Conservation (phyloP, 495 filamentous ascomycete species). For the Trichoderma erinaceum region DNA sequence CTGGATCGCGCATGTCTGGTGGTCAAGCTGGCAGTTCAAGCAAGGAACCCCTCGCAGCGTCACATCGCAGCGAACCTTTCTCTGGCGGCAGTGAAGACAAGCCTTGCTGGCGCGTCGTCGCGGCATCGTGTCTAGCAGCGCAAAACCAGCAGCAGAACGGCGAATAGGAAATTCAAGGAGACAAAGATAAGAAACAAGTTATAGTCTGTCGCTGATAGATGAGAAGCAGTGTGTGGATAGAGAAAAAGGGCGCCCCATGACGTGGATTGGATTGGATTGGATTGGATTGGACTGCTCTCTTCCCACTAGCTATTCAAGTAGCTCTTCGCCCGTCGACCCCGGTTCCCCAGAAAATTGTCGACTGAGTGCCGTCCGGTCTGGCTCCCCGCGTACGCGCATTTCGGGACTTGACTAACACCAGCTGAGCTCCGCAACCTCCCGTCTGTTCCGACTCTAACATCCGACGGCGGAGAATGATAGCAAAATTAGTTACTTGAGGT, state of each 20-base stretch:
- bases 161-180: neutral
- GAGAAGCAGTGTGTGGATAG: neutral
- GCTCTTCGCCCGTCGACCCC: no score
- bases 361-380: neutral
- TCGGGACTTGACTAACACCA: neutral
- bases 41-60: constrained; percentile 43
- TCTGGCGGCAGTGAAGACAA: constrained; percentile 44
- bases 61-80: constrained; percentile 49
- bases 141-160: neutral
- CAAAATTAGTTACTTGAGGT: no score
- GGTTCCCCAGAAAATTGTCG: neutral
- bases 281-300: neutral
- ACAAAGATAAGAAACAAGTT: neutral
- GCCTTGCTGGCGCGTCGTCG: constrained; percentile 36
- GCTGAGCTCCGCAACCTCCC: neutral
- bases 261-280: neutral
- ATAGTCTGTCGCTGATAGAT: neutral
- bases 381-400: constrained; percentile 1
- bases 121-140: neutral
- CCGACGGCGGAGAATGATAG: neutral
- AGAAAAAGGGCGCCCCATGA: neutral
- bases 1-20: constrained; percentile 32
- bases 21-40: constrained; percentile 42
- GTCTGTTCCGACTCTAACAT: neutral
- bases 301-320: neutral